A percentile compares a stretch with the other conserved stretches of the same genome.
These are phyloP conservation scores for Ophiostoma piceae DNA, from an alignment of 2,329 filamentous ascomycete genomes.

Conservation along the genomic window DNA sequence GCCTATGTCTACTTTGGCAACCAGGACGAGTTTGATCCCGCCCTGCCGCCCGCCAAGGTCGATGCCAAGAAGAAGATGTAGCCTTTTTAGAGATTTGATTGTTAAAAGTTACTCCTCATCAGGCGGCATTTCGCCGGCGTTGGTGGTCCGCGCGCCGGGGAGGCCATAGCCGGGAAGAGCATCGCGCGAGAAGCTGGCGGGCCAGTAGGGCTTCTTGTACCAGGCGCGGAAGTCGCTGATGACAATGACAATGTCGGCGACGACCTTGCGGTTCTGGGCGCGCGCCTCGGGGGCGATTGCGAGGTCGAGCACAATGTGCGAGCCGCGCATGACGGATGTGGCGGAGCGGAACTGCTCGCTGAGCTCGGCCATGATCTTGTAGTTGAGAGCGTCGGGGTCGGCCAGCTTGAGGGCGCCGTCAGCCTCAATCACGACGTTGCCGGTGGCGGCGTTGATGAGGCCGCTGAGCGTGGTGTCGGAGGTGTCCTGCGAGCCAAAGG, in stretches of 20 bases:
- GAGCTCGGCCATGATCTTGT: conserved; percentile 12
- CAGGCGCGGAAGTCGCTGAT: conserved; percentile 14
- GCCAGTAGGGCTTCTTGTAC: conserved; percentile 15
- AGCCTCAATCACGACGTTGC: not conserved
- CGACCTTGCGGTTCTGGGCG: not conserved
- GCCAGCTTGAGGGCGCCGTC: not conserved
- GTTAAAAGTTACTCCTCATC: conserved; percentile 53
- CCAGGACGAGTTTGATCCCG: conserved; percentile 37
- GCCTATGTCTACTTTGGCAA: conserved; percentile 56
- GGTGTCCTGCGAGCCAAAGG: conserved; percentile 2
- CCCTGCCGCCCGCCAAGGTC: conserved; percentile 25
- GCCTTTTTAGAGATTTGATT: not conserved
- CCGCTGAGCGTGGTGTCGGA: not conserved
- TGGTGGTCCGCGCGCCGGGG: conserved; percentile 62
- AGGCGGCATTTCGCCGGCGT: conserved; percentile 76
- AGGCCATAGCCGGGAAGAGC: conserved; percentile 9
- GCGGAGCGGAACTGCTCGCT: conserved; percentile 13
- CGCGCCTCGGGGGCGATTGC: conserved; percentile 5
- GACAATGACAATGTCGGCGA: conserved; percentile 12
- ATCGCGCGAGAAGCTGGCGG: conserved; percentile 14
- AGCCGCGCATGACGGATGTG: conserved; percentile 16
- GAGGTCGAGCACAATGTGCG: conserved; percentile 16
- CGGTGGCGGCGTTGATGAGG: conserved; percentile 15
- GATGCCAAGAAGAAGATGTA: conserved; percentile 26
- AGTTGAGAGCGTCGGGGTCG: conserved; percentile 1